phyloP scores from a whole-genome alignment of 2,329 filamentous ascomycete species.

The Torrubiellomyces zombiae region DNA sequence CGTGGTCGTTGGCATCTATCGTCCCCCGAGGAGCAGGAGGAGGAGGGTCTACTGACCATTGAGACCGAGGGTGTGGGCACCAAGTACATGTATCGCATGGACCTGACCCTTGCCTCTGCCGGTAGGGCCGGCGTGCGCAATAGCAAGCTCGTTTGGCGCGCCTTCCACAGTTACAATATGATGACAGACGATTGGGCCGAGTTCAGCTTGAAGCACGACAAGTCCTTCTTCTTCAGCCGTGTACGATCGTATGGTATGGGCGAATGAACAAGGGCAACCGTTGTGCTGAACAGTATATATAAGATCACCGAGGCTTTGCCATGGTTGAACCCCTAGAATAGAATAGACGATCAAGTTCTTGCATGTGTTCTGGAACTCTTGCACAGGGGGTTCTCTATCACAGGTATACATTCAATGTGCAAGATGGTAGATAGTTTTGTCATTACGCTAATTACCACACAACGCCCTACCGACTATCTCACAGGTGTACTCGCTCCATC shows the following conservation, averaged over 20 bases:
- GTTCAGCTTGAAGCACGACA: slow-evolving; percentile 50
- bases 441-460: too few relatives aligned
- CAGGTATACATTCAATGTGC: too few relatives aligned
- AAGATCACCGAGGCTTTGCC: too few relatives aligned
- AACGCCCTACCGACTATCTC: too few relatives aligned
- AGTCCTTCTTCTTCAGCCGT: slow-evolving; percentile 50
- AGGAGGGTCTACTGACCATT: slow-evolving; percentile 55
- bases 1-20: slow-evolving; percentile 35
- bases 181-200: slow-evolving; percentile 82
- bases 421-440: too few relatives aligned
- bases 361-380: too few relatives aligned
- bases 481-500: too few relatives aligned
- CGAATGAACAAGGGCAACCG: slow-evolving; percentile 11
- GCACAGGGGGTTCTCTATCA: too few relatives aligned
- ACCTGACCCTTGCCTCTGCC: slow-evolving; percentile 51
- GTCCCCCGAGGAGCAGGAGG: slow-evolving; percentile 12
- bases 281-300: too few relatives aligned
- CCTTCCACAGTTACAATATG: slow-evolving; percentile 81
- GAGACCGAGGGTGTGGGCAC: slow-evolving; percentile 69
- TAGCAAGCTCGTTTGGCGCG: slow-evolving; percentile 77
- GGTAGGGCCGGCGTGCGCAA: slow-evolving; percentile 52
- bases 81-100: slow-evolving; percentile 77
- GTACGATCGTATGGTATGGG: slow-evolving; percentile 44
- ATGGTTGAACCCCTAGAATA: too few relatives aligned
- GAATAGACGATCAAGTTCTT: too few relatives aligned